These are phyloP conservation scores for Acrodontium crateriforme DNA, from an alignment of 2,329 filamentous ascomycete genomes.

Conservation along the genomic window DNA sequence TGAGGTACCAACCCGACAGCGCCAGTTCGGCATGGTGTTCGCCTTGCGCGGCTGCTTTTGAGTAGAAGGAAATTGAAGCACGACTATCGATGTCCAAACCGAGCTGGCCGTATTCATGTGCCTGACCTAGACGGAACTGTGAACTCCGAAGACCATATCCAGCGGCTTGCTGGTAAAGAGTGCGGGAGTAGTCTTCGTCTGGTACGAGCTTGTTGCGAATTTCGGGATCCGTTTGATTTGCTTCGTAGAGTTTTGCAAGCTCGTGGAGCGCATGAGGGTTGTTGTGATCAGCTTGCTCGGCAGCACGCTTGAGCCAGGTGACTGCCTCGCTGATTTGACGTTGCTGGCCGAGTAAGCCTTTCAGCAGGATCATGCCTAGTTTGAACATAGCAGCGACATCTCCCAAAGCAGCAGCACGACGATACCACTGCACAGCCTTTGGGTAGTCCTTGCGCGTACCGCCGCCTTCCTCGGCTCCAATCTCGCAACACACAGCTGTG, in stretches of 20 bases:
- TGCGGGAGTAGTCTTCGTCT: slow-evolving; percentile 69
- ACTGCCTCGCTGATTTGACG: slow-evolving; percentile 75
- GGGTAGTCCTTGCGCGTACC: slow-evolving; percentile 81
- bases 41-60: slow-evolving; percentile 74
- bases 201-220: slow-evolving; percentile 58
- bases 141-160: slow-evolving; percentile 90
- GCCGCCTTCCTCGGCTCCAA: slow-evolving; percentile 85
- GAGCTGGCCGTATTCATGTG: slow-evolving; percentile 78
- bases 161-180: slow-evolving; percentile 71
- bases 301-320: slow-evolving; percentile 84
- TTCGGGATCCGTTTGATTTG: slow-evolving; percentile 40
- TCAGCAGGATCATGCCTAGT: slow-evolving; percentile 88
- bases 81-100: slow-evolving; percentile 72
- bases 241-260: slow-evolving; percentile 51
- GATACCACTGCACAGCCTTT: slow-evolving; percentile 98
- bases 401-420: slow-evolving; percentile 75
- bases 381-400: slow-evolving; percentile 97
- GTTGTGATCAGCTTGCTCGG: slow-evolving; percentile 71
- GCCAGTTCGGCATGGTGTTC: slow-evolving; percentile 78
- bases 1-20: slow-evolving; percentile 56
- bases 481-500: slow-evolving; percentile 92
- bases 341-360: slow-evolving; percentile 79
- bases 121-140: slow-evolving; percentile 76
- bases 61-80: slow-evolving; percentile 87
- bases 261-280: slow-evolving; percentile 95